Evolutionary conservation across 2,329 filamentous ascomycete species (phyloP).

Genomic region (Xylaria sp.): DNA sequence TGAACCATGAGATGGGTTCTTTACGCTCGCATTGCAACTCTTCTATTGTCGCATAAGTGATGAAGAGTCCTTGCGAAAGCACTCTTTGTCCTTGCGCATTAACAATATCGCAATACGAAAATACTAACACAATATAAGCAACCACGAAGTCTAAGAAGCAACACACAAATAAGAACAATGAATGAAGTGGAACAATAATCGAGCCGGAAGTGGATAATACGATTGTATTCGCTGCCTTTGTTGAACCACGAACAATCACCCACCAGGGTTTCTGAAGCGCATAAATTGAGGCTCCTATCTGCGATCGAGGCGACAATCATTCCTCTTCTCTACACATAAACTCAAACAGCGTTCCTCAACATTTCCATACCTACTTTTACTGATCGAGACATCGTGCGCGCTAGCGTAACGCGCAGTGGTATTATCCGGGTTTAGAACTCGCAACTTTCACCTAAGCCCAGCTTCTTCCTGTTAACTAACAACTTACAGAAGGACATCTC

Average conservation of each 20-base stretch:
- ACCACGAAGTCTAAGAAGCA: not conserved
- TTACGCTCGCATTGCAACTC: not conserved
- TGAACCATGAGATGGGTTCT: not conserved
- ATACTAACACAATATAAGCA: not conserved
- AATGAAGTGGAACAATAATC: not conserved
- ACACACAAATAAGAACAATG: too few relatives aligned
- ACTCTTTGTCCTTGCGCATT: not conserved
- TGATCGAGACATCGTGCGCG: not conserved
- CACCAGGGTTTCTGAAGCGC: not conserved
- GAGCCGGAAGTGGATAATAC: too few relatives aligned
- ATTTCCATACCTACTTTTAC: not conserved
- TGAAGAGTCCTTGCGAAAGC: not conserved
- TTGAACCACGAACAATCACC: conserved; percentile 2
- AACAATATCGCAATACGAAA: not conserved
- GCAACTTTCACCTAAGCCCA: not conserved
- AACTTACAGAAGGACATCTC: not conserved
- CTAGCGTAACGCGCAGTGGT: conserved; percentile 1
- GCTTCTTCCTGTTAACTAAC: not conserved
- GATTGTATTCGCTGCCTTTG: not conserved
- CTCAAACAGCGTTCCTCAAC: too few relatives aligned
- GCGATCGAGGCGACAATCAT: not conserved
- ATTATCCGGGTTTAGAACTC: not conserved
- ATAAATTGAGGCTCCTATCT: not conserved
- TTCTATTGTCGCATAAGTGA: not conserved
- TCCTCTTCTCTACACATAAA: not conserved